Evolutionary conservation across 176 grass and related monocot species (phyloP), one percentile per base, ranked within the genome.

Genomic region (Musa acuminata): DNA sequence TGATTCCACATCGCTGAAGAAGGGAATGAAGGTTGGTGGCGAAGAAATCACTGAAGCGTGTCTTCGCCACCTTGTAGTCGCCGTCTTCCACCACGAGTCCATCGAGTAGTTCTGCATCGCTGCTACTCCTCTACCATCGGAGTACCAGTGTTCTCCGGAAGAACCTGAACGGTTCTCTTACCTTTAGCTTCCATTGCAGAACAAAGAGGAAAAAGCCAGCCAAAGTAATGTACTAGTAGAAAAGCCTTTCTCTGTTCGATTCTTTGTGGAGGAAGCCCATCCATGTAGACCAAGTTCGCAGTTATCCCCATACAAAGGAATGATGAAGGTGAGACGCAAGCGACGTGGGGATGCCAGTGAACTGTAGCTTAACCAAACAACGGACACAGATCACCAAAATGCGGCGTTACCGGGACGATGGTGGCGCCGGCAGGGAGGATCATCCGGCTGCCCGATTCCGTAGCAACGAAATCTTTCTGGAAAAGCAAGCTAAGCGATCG

Each of bases 31-130:
- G 89, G 78, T 81, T 78, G 1, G 93, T 96, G 0, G 85, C 86
- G 52, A 90, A 92, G 76, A 96, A 96, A 29, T 85, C 93, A 80
- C 89, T 96, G 25, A 96, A 96, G 51, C 93, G 91, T 50, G 93
- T 96, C 83, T 96, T 96, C 55, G 86, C 83, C 13, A 96, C 85
- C 77, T 90, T 96, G 21, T 96, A 92, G 3, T 92, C 93, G 11
- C 84, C 85, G 75, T 96, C 54, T 86, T 82, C 84, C 13, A 96
- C 90, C 25, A 76, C 65, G 74, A 96, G 89, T 50, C 84, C 93
- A 21, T 92, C 81, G n/a, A 84, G 85, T 57, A 96, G 70, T 35
- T 92, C 87, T 14, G 89, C 83, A 14, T 89, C 93, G 85, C 85
- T 88, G 14, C 77, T 75, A 69, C 85, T 89, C 85, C 87, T 53